Evolutionary conservation across 2,329 filamentous ascomycete genomes (phyloP).

Genomic region (Colletotrichum eremochloae): DNA sequence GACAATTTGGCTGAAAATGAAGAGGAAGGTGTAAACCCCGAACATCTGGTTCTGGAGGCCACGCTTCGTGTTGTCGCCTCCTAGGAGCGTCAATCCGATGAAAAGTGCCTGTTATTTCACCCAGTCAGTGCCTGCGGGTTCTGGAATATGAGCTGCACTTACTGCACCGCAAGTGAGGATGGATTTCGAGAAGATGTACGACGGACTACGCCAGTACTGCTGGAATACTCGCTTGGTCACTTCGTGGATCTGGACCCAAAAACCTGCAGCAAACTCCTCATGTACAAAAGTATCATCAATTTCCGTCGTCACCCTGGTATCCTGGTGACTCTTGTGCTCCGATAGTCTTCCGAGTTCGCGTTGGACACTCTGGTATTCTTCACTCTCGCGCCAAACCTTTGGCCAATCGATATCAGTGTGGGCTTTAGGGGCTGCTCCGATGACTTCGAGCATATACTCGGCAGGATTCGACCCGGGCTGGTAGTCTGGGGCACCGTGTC

Average conservation of each 20-base stretch:
- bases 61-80: constrained; percentile 67
- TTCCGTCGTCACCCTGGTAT: background rate
- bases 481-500: constrained; percentile 62
- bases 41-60: constrained; percentile 77
- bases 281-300: constrained; percentile 7
- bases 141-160: constrained; percentile 10
- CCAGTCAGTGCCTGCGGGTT: background rate
- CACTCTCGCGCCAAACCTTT: constrained; percentile 57
- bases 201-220: constrained; percentile 83
- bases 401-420: constrained; percentile 63
- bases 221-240: constrained; percentile 77
- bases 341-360: constrained; percentile 18
- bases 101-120: constrained; percentile 61
- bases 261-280: constrained; percentile 73
- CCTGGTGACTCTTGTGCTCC: constrained; percentile 27
- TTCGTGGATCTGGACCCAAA: constrained; percentile 69
- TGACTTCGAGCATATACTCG: constrained; percentile 59
- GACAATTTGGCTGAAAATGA: constrained; percentile 61
- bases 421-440: constrained; percentile 56
- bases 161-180: constrained; percentile 64
- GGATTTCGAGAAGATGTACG: constrained; percentile 80
- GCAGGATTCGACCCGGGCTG: constrained; percentile 64
- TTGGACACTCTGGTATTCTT: constrained; percentile 51
- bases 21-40: constrained; percentile 73
- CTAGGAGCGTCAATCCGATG: constrained; percentile 74